Conservation (phyloP, 108 stramenopile species). For the Epithemia pelagica region DNA sequence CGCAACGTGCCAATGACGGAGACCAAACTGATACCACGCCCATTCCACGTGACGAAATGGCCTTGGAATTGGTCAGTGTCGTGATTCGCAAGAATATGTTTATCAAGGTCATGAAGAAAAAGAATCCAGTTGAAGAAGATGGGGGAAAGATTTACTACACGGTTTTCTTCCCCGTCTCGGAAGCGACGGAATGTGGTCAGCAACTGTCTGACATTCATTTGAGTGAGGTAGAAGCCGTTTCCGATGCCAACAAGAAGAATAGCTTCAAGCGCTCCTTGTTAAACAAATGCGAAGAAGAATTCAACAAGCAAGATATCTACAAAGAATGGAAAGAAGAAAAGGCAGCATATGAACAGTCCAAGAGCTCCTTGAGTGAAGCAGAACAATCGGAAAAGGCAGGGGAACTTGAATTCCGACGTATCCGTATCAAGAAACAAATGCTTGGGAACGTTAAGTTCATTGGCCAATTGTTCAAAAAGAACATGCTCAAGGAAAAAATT, state of each 20-base stretch:
- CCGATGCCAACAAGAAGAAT: constrained; percentile 70
- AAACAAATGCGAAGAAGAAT: constrained; percentile 89
- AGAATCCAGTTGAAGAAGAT: constrained; percentile 17
- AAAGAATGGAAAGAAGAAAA: constrained; percentile 79
- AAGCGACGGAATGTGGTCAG: constrained; percentile 72
- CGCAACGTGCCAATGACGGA: constrained; percentile 27
- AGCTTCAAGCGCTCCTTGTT: constrained; percentile 81
- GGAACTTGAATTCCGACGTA: constrained; percentile 72
- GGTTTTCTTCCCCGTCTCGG: constrained; percentile 62
- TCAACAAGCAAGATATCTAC: constrained; percentile 78
- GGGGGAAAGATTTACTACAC: constrained; percentile 49
- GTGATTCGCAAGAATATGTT: constrained; percentile 61
- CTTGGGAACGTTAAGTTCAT: constrained; percentile 96
- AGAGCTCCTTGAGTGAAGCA: constrained; percentile 51
- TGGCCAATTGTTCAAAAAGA: constrained; percentile 95
- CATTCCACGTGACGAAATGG: constrained; percentile 62
- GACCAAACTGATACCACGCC: constrained; percentile 13
- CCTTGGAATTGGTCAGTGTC: constrained; percentile 64
- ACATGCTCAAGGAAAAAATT: constrained; percentile 87
- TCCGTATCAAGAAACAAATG: constrained; percentile 92
- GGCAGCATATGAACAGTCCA: constrained; percentile 55
- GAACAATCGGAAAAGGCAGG: constrained; percentile 62
- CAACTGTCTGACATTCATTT: constrained; percentile 72
- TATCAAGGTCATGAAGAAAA: constrained; percentile 71
- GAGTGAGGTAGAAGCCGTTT: constrained; percentile 55